A percentile compares a stretch with the other conserved stretches of the same genome.
phyloP scores from a whole-genome alignment of 1,284 basidiomycete species.

The Schizophyllum amplum region DNA sequence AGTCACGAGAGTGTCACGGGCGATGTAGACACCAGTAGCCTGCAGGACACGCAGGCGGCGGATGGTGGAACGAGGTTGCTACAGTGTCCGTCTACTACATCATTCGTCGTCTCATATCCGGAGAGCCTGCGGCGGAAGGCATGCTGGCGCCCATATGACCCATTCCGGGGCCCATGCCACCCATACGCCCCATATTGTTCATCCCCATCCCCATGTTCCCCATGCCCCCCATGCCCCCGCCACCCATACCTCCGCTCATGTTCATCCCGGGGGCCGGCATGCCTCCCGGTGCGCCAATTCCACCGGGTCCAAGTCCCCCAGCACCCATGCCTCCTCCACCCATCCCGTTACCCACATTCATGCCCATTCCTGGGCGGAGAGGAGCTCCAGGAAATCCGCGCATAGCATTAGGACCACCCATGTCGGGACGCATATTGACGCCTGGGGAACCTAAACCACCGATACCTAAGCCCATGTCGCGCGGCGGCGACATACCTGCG shows the following conservation, averaged over 20 bases:
- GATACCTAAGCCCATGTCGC: constrained; percentile 21
- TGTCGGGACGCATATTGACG: constrained; percentile 11
- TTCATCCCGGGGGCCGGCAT: constrained; percentile 3
- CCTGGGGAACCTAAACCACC: constrained; percentile 18
- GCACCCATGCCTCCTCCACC: not conserved
- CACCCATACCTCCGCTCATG: constrained; percentile 19
- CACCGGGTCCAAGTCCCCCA: constrained; percentile 13
- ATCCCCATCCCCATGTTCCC: constrained; percentile 11
- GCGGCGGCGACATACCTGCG: constrained; percentile 22
- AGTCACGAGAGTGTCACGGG: no score
- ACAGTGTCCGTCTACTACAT: no score
- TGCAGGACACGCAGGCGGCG: no score
- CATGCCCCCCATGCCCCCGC: constrained; percentile 6
- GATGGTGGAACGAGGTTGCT: no score
- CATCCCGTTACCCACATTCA: constrained; percentile 6
- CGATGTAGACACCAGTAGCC: no score
- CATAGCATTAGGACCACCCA: constrained; percentile 8
- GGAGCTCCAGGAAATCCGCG: not conserved
- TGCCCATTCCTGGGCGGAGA: no score
- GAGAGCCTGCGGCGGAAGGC: no score
- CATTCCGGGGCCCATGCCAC: constrained; percentile 12
- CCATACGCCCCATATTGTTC: constrained; percentile 17
- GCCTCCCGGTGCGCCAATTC: constrained; percentile 17
- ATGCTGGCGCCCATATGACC: constrained; percentile 10
- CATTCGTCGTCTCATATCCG: not conserved